Percentiles rank a stretch among this genome's conserved stretches.
Conservation (phyloP, 345 rosid genomes). For the Sapria himalayana region DNA sequence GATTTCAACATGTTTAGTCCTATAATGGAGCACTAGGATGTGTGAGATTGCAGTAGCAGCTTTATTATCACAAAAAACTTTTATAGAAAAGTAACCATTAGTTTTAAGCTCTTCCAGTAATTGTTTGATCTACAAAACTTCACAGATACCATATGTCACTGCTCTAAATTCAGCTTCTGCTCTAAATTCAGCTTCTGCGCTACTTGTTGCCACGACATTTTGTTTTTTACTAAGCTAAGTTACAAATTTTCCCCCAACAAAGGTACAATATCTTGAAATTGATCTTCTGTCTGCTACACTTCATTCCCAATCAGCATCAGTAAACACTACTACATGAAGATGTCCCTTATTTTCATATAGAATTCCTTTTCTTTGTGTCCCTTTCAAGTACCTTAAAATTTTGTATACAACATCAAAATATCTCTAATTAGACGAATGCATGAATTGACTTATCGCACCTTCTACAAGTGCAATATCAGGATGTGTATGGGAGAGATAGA, state of each 20-base stretch:
- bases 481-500: not conserved
- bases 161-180: not conserved
- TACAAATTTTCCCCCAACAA: not conserved
- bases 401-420: no score
- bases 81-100: no score
- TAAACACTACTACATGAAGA: not conserved
- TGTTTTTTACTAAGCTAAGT: constrained; percentile 1
- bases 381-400: no score
- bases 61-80: no score
- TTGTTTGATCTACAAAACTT: no score
- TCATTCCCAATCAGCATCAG: not conserved
- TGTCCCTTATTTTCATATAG: not conserved
- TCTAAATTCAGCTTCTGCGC: not conserved
- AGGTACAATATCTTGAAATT: not conserved
- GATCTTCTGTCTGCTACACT: not conserved
- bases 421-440: not conserved
- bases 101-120: no score
- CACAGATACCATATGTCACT: no score
- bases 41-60: not conserved
- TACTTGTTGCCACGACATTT: not conserved
- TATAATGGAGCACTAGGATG: not conserved
- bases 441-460: not conserved
- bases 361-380: no score
- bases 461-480: not conserved
- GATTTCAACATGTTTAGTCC: no score